Evolutionary conservation across 768 basidiomycete genomes (phyloP), one percentile per base, ranked within the genome.

Genomic region (Collybiopsis confluens): DNA sequence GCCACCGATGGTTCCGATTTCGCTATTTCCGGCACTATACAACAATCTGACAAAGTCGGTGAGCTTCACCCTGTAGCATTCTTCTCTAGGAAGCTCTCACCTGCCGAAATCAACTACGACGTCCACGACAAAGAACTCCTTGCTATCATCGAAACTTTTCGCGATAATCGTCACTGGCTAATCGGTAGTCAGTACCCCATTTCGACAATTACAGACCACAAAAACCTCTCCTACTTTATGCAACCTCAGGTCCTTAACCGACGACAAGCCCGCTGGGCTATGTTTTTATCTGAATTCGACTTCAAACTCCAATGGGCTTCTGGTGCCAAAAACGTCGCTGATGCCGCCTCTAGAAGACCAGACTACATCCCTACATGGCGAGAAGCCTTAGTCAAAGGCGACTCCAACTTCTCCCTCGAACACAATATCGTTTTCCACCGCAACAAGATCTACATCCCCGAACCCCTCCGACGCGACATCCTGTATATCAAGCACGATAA

Each of bases 191-290:
- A 54, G 10, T 55, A 52, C 15, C 55, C 61, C 0, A 61, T 73
- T 42, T 52, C 60, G 9, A 62, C 60, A 35, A 56, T 62, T 42
- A 68, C 52, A 1, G 62, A 75, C 55, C 70, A 74, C 56, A 66
- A 72, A 48, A 77, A 79, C 44, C 71, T 80, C 6, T 61, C 66
- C 28, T 80, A 78, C 56, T 80, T 80, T 58, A 68, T 65, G 54
- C 58, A 65, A 6, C 59, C 71, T 23, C 64, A 67, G 10, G 56
- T 73, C 6, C 69, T 81, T n/a, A n/a, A n/a, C n/a, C n/a, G n/a
- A n/a, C n/a, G n/a, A n/a, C n/a, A n/a, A n/a, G n/a, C n/a, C n/a
- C n/a, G n/a, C n/a, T n/a, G n/a, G n/a, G n/a, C n/a, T n/a, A n/a
- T n/a, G n/a, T n/a, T n/a, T n/a, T n/a, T n/a, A n/a, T n/a, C n/a